These are phyloP conservation scores for Phyllosticta paracitricarpa DNA, from an alignment of 2,329 filamentous ascomycete genomes.

Conservation along the genomic window DNA sequence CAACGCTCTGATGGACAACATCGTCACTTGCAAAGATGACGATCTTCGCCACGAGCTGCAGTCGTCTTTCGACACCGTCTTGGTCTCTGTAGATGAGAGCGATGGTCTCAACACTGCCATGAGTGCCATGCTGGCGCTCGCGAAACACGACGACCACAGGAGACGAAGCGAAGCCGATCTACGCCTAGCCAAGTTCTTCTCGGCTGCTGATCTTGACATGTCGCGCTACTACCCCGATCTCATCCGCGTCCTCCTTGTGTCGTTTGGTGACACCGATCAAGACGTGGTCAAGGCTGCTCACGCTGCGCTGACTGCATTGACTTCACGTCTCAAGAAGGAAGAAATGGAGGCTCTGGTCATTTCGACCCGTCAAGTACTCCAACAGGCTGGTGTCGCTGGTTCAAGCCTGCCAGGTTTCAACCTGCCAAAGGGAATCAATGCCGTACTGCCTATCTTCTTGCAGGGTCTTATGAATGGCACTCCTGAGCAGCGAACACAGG, in stretches of 20 bases:
- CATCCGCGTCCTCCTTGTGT: constrained; percentile 78
- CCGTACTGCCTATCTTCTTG: constrained; percentile 90
- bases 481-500: constrained; percentile 80
- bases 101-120: constrained; percentile 94
- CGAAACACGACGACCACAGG: constrained; percentile 87
- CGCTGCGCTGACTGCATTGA: constrained; percentile 77
- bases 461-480: constrained; percentile 97
- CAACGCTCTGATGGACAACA: constrained; percentile 89
- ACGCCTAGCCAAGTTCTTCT: constrained; percentile 81
- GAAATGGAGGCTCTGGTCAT: constrained; percentile 91
- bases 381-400: constrained; percentile 80
- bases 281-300: constrained; percentile 84
- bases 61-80: constrained; percentile 74
- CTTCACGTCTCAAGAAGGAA: constrained; percentile 84
- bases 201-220: constrained; percentile 71
- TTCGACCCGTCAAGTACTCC: constrained; percentile 76
- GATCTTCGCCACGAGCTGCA: constrained; percentile 63
- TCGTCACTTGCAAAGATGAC: constrained; percentile 69
- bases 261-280: constrained; percentile 77
- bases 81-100: constrained; percentile 88
- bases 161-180: constrained; percentile 68
- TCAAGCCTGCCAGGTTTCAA: constrained; percentile 76
- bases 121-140: constrained; percentile 78
- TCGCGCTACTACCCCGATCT: constrained; percentile 94
- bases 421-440: constrained; percentile 93